Conservation (phyloP, 208 protist species). For the Wallacemonas sp. region DNA sequence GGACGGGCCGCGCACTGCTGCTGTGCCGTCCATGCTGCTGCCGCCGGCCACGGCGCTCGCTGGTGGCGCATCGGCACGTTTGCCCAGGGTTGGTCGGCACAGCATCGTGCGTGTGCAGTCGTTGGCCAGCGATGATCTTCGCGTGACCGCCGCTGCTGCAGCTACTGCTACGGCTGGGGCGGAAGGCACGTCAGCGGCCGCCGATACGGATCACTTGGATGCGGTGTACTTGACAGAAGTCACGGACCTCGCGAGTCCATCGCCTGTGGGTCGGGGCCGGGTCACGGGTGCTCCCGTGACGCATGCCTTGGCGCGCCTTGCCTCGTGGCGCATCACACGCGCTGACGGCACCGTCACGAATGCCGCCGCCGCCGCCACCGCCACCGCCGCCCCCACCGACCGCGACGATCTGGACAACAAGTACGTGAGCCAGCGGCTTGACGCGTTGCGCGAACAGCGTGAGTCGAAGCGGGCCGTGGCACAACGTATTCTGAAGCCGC, state of each 20-base stretch:
- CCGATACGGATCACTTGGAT: too few relatives aligned
- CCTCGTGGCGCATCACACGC: conserved; percentile 11
- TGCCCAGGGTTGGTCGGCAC: background rate
- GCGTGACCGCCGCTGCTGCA: too few relatives aligned
- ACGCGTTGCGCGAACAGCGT: background rate
- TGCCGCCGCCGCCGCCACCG: background rate
- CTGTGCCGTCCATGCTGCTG: too few relatives aligned
- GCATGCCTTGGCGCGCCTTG: background rate
- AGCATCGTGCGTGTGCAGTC: background rate
- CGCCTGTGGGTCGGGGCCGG: too few relatives aligned
- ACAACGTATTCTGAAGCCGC: conserved; percentile 12
- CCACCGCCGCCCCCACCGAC: background rate
- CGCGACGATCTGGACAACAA: background rate
- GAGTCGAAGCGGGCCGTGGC: background rate
- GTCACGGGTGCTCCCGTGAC: too few relatives aligned
- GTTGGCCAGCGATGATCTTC: too few relatives aligned
- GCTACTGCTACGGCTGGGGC: too few relatives aligned
- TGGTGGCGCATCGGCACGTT: background rate
- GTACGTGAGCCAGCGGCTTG: background rate
- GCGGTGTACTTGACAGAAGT: background rate
- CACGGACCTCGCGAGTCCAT: too few relatives aligned
- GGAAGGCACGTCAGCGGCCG: too few relatives aligned
- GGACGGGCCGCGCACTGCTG: too few relatives aligned
- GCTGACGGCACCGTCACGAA: conserved; percentile 12
- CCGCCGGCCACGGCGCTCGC: too few relatives aligned